phyloP scores from a whole-genome alignment of 805 yeast species.

The Zygotorulaspora danielsina region DNA sequence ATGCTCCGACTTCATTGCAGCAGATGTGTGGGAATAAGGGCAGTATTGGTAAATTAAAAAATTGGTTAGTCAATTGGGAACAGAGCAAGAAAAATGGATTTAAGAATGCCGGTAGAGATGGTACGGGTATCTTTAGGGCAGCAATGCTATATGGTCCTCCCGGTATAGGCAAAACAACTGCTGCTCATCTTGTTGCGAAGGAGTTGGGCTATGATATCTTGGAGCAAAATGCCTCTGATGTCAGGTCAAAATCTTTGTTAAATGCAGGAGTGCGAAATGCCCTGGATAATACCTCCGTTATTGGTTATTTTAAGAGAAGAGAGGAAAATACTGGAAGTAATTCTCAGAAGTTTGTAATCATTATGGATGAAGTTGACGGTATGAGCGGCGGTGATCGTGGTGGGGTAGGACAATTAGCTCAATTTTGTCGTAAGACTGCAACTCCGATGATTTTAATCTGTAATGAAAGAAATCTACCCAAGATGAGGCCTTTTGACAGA shows the following conservation, averaged over 20 bases:
- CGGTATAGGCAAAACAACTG: conserved; percentile 79
- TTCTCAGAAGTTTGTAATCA: conserved; percentile 64
- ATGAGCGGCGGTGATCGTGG: conserved; percentile 99
- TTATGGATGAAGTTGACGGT: conserved; percentile 99
- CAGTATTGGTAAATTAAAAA: conserved; percentile 56
- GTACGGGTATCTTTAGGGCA: conserved; percentile 70
- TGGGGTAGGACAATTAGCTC: conserved; percentile 92
- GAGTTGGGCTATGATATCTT: conserved; percentile 66
- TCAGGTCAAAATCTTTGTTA: conserved; percentile 75
- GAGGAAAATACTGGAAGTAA: conserved; percentile 33
- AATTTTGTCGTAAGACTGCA: conserved; percentile 75
- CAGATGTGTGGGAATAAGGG: conserved; percentile 93
- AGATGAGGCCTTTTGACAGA: conserved; percentile 93
- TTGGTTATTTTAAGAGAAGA: conserved; percentile 58
- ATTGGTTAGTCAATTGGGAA: conserved; percentile 81
- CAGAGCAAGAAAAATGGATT: conserved; percentile 51
- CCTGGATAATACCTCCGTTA: conserved; percentile 75
- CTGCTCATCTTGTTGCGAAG: conserved; percentile 71
- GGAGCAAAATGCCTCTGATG: conserved; percentile 85
- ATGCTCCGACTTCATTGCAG: conserved; percentile 72
- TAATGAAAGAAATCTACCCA: conserved; percentile 87
- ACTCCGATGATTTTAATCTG: conserved; percentile 92
- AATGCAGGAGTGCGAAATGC: conserved; percentile 66
- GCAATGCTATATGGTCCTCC: conserved; percentile 86
- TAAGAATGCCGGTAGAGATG: conserved; percentile 55